Percentiles rank a stretch among this genome's conserved stretches.
Conservation (phyloP, 345 rosid genomes). For the Salix suchowensis region DNA sequence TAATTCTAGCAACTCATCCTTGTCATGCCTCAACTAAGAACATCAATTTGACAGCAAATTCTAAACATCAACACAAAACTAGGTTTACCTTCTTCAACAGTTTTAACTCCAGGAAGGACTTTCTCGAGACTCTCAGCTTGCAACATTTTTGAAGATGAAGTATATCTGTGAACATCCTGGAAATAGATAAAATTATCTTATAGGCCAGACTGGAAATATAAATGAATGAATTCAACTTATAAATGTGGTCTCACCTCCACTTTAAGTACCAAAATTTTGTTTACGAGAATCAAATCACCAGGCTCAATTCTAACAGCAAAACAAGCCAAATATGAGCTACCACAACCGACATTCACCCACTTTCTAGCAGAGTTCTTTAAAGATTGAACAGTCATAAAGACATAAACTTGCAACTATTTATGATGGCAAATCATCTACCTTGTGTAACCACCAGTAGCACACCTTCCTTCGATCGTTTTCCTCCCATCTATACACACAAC, state of each 20-base stretch:
- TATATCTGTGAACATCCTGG: slow-evolving; percentile 51
- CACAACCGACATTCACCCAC: not conserved
- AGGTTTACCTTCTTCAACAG: slow-evolving; percentile 58
- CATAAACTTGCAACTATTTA: not conserved
- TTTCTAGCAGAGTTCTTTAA: not conserved
- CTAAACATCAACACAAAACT: not conserved
- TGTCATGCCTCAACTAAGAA: too few relatives aligned
- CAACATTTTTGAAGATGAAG: slow-evolving; percentile 63
- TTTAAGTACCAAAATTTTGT: slow-evolving; percentile 58
- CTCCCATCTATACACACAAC: slow-evolving; percentile 33
- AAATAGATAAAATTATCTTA: slow-evolving; percentile 9
- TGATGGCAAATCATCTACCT: slow-evolving; percentile 22
- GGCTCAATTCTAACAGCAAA: slow-evolving; percentile 47
- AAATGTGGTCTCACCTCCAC: slow-evolving; percentile 53
- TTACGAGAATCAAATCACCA: slow-evolving; percentile 54
- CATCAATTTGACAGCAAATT: too few relatives aligned
- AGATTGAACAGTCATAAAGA: not conserved
- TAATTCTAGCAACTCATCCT: too few relatives aligned
- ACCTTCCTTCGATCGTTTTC: slow-evolving; percentile 48
- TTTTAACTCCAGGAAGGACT: slow-evolving; percentile 64
- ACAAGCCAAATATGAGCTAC: not conserved
- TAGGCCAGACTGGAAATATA: not conserved
- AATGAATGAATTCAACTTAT: slow-evolving; percentile 7
- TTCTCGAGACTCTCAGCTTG: slow-evolving; percentile 47
- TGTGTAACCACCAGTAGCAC: slow-evolving; percentile 29